Base-by-base conservation (phyloP, 2,329 filamentous ascomycete genomes). In the Alternaria brassicicola region DNA sequence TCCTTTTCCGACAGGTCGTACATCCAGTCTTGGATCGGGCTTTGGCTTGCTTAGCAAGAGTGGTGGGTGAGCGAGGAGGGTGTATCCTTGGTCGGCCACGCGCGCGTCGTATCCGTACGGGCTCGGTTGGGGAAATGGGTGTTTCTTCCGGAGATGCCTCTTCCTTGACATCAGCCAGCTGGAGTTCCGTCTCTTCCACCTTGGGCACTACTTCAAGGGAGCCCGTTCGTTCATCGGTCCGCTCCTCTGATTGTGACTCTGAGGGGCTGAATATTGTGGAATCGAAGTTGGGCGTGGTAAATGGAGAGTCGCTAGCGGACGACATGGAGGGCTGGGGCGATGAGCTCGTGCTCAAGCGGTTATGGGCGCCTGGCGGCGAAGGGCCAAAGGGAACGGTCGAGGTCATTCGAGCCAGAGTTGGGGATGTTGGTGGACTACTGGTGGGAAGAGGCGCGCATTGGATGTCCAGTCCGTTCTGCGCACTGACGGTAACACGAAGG, bases 11-110 rank as follows among this genome's bases (percentile, higher is more conserved):
- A 77, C 85, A 87, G 52, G 85, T 87, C 49, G 84, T 83, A 70
- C 85, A 86, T 7, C 85, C 85, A 12, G 81, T 82, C 73, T 86
- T 86, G 47, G 84, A 85, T 51, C 84, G 79, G 19, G 91, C 91
- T 75, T 96, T 96, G 57, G 91, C 88, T 50, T 91, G 79, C 73
- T 95, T 96, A 70, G 84, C 86, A 48, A 86, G 78, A 17, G 82
- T 78, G 33, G 85, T 83, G 1, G 87, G 84, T 7, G 83, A 79
- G 23, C 83, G 84, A 17, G 90, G 80, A 36, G 91, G 90, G 68
- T 93, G 88, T 79, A 96, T 96, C 76, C 92, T 85, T 49, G 93
- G 93, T 53, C 93, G 85, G 31, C 93, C 93, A 70, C 93, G 86
- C 55, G 79, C 79, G 42, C 79, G 68, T 59, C 78, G 70, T 41